These are phyloP conservation scores for Neolentinus lepideus DNA, from an alignment of 1,284 basidiomycete species.

Conservation along the genomic window DNA sequence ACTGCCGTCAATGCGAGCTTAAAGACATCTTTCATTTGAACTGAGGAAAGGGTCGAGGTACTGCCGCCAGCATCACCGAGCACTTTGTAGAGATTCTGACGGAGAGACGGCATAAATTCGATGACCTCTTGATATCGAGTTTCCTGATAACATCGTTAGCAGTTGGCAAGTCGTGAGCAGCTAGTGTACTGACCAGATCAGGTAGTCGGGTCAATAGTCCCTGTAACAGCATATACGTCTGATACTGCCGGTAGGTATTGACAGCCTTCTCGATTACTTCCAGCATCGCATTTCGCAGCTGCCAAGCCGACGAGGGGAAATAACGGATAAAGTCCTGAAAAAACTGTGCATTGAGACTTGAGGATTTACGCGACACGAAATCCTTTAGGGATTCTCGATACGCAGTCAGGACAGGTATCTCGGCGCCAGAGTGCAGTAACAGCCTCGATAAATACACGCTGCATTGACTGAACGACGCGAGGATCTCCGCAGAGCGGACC, in stretches of 20 bases:
- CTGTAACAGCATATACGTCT: conserved; percentile 71
- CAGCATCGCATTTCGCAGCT: conserved; percentile 52
- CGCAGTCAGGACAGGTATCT: conserved; percentile 36
- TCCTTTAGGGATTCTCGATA: conserved; percentile 73
- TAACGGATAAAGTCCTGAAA: conserved; percentile 76
- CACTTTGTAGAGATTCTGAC: conserved; percentile 42
- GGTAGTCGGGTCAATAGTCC: conserved; percentile 56
- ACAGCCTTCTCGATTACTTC: conserved; percentile 49
- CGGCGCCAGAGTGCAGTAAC: conserved; percentile 38
- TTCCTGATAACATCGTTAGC: conserved; percentile 9
- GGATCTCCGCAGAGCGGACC: conserved; percentile 56
- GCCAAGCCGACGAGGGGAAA: conserved; percentile 65
- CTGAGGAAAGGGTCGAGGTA: conserved; percentile 44
- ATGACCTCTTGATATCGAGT: conserved; percentile 30
- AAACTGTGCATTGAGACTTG: conserved; percentile 68
- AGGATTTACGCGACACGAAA: conserved; percentile 79
- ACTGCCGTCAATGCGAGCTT: conserved; percentile 66
- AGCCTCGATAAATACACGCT: conserved; percentile 69
- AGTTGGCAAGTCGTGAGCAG: conserved; percentile 3
- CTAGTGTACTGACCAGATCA: conserved; percentile 34
- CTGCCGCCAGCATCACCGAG: conserved; percentile 46
- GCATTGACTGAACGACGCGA: conserved; percentile 58
- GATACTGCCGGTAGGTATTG: conserved; percentile 71
- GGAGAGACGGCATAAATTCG: conserved; percentile 46
- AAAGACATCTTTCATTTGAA: conserved; percentile 75